Evolutionary conservation across 257 asterid species (phyloP).

Genomic region (Solanum paucissectum): DNA sequence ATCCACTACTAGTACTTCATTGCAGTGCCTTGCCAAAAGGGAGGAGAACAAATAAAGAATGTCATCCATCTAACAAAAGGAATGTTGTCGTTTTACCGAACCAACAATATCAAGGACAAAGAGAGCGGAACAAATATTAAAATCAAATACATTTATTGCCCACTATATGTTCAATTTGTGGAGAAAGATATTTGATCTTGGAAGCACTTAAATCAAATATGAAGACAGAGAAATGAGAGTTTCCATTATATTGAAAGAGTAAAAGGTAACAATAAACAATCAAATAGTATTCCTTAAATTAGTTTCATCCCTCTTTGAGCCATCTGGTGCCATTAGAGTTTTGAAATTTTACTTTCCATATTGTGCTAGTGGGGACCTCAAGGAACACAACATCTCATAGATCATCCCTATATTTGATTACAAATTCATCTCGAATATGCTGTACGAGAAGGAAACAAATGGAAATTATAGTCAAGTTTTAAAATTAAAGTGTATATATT

Average conservation of each 20-base stretch:
- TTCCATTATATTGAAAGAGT: not conserved
- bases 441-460: no score
- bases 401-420: not conserved
- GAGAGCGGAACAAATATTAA: no score
- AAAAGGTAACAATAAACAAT: not conserved
- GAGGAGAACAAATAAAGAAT: no score
- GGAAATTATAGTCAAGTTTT: no score
- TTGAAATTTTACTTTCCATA: not conserved
- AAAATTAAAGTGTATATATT: no score
- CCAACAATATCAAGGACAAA: no score
- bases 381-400: not conserved
- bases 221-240: not conserved
- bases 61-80: no score
- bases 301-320: not conserved
- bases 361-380: not conserved
- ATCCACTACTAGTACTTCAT: not conserved
- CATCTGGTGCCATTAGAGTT: not conserved
- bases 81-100: no score
- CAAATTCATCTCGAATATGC: not conserved
- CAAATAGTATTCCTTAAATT: not conserved
- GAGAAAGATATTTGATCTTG: not conserved
- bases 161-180: not conserved
- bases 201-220: not conserved
- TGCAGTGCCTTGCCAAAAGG: no score
- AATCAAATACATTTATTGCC: no score